These are phyloP conservation scores for Phialocephala sp. DNA, from an alignment of 2,329 filamentous ascomycete species.

Conservation along the genomic window DNA sequence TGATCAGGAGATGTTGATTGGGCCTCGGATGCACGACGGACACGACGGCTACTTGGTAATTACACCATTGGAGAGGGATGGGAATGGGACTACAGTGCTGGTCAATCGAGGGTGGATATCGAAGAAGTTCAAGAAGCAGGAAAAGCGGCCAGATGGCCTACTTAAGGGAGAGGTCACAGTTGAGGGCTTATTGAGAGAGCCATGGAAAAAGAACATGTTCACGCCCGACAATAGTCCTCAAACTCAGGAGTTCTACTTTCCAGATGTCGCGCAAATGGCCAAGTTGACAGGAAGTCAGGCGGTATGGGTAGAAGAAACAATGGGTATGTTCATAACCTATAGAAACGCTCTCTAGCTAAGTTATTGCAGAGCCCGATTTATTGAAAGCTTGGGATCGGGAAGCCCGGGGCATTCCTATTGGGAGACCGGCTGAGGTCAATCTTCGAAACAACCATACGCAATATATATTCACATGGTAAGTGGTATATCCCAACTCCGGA, in stretches of 20 bases:
- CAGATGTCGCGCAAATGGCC: conserved; percentile 93
- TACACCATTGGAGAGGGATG: conserved; percentile 81
- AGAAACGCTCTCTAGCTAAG: conserved; percentile 24
- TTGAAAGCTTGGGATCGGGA: conserved; percentile 77
- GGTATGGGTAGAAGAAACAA: conserved; percentile 95
- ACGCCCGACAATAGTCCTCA: conserved; percentile 89
- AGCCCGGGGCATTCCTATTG: conserved; percentile 85
- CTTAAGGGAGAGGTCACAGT: conserved; percentile 75
- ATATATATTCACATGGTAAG: conserved; percentile 98
- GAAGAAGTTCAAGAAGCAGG: conserved; percentile 72
- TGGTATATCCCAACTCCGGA: conserved; percentile 25
- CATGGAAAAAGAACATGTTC: conserved; percentile 98
- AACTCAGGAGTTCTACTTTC: conserved; percentile 89
- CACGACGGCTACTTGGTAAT: conserved; percentile 90
- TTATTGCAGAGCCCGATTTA: conserved; percentile 73
- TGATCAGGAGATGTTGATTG: conserved; percentile 95
- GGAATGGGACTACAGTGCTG: conserved; percentile 72
- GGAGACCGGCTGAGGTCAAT: conserved; percentile 86
- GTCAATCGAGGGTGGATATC: conserved; percentile 93
- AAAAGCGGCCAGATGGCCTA: conserved; percentile 66
- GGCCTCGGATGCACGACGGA: conserved; percentile 86
- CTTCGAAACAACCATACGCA: conserved; percentile 95
- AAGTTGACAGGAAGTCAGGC: conserved; percentile 79
- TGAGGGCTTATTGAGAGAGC: conserved; percentile 83
- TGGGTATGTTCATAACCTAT: conserved; percentile 62